phyloP scores from a whole-genome alignment of 2,329 filamentous ascomycete species.

The Tolypocladium tundrense region DNA sequence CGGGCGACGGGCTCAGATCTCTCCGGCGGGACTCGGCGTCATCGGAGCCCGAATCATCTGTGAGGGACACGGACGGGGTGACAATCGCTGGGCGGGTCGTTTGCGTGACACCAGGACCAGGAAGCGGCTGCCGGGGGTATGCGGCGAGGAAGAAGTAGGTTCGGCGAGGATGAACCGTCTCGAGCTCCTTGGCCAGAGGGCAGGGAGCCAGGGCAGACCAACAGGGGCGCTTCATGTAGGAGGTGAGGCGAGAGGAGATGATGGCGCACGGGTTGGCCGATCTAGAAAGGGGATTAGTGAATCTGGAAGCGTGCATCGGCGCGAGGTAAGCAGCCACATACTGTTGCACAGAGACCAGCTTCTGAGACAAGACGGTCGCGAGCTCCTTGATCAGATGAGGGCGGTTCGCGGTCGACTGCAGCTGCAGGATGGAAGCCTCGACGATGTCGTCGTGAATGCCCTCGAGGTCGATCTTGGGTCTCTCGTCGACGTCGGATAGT shows the following conservation, averaged over 20 bases:
- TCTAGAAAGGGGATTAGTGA: conserved; percentile 39
- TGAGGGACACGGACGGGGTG: conserved; percentile 68
- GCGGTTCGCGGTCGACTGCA: conserved; percentile 82
- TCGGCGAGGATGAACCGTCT: conserved; percentile 83
- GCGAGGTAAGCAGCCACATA: conserved; percentile 39
- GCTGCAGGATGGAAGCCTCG: conserved; percentile 75
- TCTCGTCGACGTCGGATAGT: conserved; percentile 12
- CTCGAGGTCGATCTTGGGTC: conserved; percentile 49
- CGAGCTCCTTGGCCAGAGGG: conserved; percentile 84
- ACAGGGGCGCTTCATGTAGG: conserved; percentile 77
- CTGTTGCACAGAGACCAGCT: conserved; percentile 82
- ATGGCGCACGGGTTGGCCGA: conserved; percentile 93
- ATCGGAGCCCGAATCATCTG: conserved; percentile 46
- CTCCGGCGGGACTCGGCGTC: conserved; percentile 59
- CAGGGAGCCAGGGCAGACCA: conserved; percentile 73
- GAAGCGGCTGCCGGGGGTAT: conserved; percentile 72
- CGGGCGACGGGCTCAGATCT: conserved; percentile 80
- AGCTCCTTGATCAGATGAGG: conserved; percentile 94
- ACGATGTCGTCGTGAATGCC: conserved; percentile 93
- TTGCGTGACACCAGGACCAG: conserved; percentile 29
- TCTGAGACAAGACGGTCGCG: conserved; percentile 64
- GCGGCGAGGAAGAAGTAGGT: conserved; percentile 95
- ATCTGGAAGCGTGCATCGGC: conserved; percentile 5
- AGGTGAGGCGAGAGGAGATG: conserved; percentile 82
- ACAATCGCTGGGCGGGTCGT: conserved; percentile 43